A percentile compares a stretch with the other conserved stretches of the same genome.
phyloP scores from a whole-genome alignment of 1,284 basidiomycete species.

The Leccinum solheimii region DNA sequence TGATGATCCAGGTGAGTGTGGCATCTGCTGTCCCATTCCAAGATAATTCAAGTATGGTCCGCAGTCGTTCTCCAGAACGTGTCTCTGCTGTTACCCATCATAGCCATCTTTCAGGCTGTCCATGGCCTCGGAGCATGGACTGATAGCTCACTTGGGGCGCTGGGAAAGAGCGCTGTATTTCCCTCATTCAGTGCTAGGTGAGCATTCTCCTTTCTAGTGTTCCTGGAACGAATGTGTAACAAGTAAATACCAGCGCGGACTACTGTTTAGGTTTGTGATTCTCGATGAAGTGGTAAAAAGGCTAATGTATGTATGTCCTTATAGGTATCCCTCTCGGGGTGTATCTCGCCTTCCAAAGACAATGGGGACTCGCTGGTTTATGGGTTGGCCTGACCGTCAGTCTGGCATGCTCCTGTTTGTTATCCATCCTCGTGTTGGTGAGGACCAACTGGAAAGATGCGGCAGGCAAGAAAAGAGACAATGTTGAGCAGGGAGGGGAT shows the following conservation, averaged over 20 bases:
- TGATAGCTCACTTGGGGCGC: conserved; percentile 20
- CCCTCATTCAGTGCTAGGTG: conserved; percentile 31
- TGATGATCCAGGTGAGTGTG: conserved; percentile 23
- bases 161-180: conserved; percentile 29
- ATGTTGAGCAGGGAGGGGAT: background rate
- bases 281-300: background rate
- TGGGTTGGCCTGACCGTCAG: conserved; percentile 28
- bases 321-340: conserved; percentile 31
- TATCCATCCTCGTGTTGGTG: conserved; percentile 22
- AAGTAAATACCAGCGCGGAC: conserved; percentile 17
- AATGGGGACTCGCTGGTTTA: conserved; percentile 31
- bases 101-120: conserved; percentile 26
- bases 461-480: background rate
- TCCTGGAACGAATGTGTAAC: conserved; percentile 3
- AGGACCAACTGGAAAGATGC: conserved; percentile 20
- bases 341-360: conserved; percentile 25
- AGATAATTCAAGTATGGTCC: background rate
- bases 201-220: background rate
- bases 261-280: conserved; percentile 24
- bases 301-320: background rate
- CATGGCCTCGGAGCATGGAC: conserved; percentile 29
- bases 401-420: conserved; percentile 22
- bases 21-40: background rate
- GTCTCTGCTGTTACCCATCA: conserved; percentile 21
- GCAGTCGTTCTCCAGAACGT: conserved; percentile 23